phyloP scores from a whole-genome alignment of 192 early-diverging fungal species.

The Oehlia diaphana region DNA sequence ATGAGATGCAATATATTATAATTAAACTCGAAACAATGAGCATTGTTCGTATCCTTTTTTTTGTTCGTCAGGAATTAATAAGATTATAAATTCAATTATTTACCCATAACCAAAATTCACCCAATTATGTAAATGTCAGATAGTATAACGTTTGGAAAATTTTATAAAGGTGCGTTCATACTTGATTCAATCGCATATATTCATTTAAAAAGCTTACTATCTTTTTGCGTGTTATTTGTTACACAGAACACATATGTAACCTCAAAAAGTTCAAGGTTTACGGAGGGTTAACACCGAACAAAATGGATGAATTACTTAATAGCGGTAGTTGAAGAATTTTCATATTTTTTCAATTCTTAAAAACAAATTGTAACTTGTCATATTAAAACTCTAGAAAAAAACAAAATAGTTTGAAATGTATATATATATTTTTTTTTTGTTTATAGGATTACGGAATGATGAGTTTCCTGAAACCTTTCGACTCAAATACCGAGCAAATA shows the following conservation, averaged over 20 bases:
- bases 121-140: background rate
- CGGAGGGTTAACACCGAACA: conserved; percentile 78
- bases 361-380: background rate
- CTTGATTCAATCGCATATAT: background rate
- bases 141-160: conserved; percentile 86
- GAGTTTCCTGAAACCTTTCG: conserved; percentile 85
- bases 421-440: background rate
- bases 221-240: background rate
- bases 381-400: background rate
- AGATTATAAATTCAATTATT: background rate
- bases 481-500: conserved; percentile 71
- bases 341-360: background rate
- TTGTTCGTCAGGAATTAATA: background rate
- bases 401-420: background rate
- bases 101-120: background rate
- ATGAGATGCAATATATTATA: conserved; percentile 92
- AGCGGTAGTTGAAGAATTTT: conserved; percentile 45
- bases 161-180: conserved; percentile 58
- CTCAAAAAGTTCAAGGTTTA: conserved; percentile 95
- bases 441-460: conserved; percentile 62
- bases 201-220: background rate
- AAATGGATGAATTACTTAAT: conserved; percentile 87
- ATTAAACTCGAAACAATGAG: conserved; percentile 83
- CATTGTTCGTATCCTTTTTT: conserved; percentile 70
- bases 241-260: conserved; percentile 84